Evolutionary conservation across 495 filamentous ascomycete genomes (phyloP).

Genomic region (Niebla homalea): DNA sequence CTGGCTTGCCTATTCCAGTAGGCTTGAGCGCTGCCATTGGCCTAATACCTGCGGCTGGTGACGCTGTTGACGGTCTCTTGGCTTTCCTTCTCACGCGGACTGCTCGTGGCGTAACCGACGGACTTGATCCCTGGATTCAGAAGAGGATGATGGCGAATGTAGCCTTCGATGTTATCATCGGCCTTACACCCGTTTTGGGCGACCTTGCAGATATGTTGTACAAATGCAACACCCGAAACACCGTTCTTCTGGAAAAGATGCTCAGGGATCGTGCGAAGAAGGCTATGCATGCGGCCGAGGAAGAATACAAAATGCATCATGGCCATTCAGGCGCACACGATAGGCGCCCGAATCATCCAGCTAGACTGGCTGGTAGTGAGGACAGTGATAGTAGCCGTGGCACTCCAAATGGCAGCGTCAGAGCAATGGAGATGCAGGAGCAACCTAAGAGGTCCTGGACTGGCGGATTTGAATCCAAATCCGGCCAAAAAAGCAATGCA

Average conservation of each 20-base stretch:
- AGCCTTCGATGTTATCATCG: slow-evolving; percentile 62
- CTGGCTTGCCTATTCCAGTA: slow-evolving; percentile 46
- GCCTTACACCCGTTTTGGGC: slow-evolving; percentile 73
- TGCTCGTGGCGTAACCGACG: slow-evolving; percentile 50
- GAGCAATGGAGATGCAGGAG: too few relatives aligned
- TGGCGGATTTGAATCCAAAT: too few relatives aligned
- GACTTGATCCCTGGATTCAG: slow-evolving; percentile 47
- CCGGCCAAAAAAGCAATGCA: too few relatives aligned
- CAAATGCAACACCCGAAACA: slow-evolving; percentile 65
- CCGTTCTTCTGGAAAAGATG: slow-evolving; percentile 57
- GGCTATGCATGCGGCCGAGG: slow-evolving; percentile 27
- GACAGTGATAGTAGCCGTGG: too few relatives aligned
- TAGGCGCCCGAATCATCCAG: too few relatives aligned
- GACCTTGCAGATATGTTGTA: slow-evolving; percentile 62
- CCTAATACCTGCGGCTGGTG: slow-evolving; percentile 67
- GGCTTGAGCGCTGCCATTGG: slow-evolving; percentile 77
- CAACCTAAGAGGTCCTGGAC: too few relatives aligned
- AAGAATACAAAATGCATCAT: background rate
- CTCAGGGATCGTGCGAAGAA: slow-evolving; percentile 45
- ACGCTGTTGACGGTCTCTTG: slow-evolving; percentile 55
- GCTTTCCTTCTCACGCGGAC: slow-evolving; percentile 55
- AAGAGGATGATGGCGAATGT: slow-evolving; percentile 66
- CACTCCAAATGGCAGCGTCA: too few relatives aligned
- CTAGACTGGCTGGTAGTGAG: too few relatives aligned
- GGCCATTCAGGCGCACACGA: too few relatives aligned